A percentile compares a stretch with the other conserved stretches of the same genome.
These are phyloP conservation scores for Ganoderma multipileum DNA, from an alignment of 1,284 basidiomycete species.

Conservation along the genomic window DNA sequence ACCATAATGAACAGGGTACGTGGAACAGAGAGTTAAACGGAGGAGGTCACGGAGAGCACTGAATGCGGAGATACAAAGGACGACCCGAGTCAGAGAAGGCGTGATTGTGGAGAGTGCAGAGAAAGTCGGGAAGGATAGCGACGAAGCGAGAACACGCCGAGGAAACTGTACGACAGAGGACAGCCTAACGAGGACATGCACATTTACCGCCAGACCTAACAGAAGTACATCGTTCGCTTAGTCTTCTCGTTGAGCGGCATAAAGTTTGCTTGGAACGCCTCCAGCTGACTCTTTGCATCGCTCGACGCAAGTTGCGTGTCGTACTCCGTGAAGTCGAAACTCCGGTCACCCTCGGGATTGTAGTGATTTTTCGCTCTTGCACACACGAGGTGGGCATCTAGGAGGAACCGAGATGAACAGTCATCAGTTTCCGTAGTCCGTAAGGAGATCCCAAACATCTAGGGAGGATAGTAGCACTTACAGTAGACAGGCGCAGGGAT, in stretches of 20 bases:
- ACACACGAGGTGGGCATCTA: constrained; percentile 85
- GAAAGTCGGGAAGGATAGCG: no score
- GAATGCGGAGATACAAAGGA: no score
- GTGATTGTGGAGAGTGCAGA: no score
- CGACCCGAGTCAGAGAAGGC: no score
- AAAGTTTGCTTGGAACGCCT: constrained; percentile 61
- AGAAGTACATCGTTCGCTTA: constrained; percentile 71
- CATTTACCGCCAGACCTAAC: constrained; percentile 36
- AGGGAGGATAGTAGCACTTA: constrained; percentile 41
- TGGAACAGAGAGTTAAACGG: no score
- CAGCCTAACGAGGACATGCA: no score
- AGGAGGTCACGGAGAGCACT: no score
- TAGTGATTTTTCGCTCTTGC: constrained; percentile 82
- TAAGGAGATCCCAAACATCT: neutral
- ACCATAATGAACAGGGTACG: no score
- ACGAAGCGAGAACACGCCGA: no score
- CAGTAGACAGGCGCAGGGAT: constrained; percentile 72
- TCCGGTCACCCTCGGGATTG: constrained; percentile 57
- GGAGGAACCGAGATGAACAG: neutral
- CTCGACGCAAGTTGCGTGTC: constrained; percentile 50
- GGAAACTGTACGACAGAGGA: no score
- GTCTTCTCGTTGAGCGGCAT: constrained; percentile 59
- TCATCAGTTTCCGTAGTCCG: neutral
- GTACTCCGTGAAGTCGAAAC: constrained; percentile 59
- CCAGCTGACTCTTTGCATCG: constrained; percentile 52